Evolutionary conservation across 164 flowering plant species (phyloP), one percentile per base, ranked within the genome.

Genomic region (Litsea cubeba): DNA sequence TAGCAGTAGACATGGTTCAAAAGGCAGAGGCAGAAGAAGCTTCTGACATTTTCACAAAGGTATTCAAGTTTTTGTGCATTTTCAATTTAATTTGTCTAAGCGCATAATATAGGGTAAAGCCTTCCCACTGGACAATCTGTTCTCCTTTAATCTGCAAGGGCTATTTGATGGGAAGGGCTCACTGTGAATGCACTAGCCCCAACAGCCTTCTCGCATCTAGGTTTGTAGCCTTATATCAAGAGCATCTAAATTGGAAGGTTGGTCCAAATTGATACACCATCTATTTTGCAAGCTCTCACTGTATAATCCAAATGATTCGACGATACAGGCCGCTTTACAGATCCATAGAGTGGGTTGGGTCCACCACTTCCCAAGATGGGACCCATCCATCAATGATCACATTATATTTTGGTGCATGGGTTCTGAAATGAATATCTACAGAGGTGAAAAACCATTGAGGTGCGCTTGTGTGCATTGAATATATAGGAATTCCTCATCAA

Each of bases 1-100:
- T 75, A 24, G 88, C 88, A 60, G 85, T 70, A 18, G 80, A 79
- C 50, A 81, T 85, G 10, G 80, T 73, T 62, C 81, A 84, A 22
- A 82, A 76, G 60, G 22, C 74, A 73, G 78, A 81, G 62, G 73
- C 75, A 1, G 28, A 25, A 23, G 80, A 76, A 72, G 83, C 80
- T 60, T 58, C 80, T 50, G 65, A 46, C 60, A 24, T 78, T 75
- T 81, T 81, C 77, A 71, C 66, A 22, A 76, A 82, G 82, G 88
- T 84, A 35, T 28, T 57, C 25, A 23, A n/a, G 11, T 2, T 69
- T 69, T 24, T 35, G 22, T 22, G 10, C 22, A 23, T 50, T 22
- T 18, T 70, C 3, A 12, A 24, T 12, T 18, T 24, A 65, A 28
- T 49, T 69, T 17, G 46, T 35, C 46, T 7, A 6, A 35, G 10